Base-by-base conservation (phyloP, 768 basidiomycete species). In the Punctularia strigosozonata region DNA sequence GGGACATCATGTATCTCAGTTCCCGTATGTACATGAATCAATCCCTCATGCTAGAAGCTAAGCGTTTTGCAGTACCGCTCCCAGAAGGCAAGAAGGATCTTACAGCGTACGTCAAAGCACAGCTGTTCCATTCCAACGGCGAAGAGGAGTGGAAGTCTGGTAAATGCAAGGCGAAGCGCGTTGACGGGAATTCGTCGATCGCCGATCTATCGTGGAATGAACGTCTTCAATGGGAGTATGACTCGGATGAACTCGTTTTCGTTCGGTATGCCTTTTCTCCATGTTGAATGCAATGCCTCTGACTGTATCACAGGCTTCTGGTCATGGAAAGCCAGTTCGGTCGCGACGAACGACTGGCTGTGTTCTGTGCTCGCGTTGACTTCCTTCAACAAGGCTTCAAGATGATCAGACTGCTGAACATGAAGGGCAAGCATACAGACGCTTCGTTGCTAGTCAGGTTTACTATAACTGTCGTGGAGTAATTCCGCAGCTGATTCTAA, bases 61-160 rank as follows among this genome's bases (percentile, higher is more conserved):
- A n/a, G n/a, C n/a, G n/a, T n/a, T n/a, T n/a, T n/a, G n/a, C n/a
- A 74, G 72, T 74, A 7, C 69, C 70, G 13, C 59, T 62, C 23
- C 68, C 68, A 1, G 60, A 66, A 15, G 64, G 57, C 15, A 52
- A 58, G 15, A 43, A 47, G 1, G 55, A 61, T 1, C 71, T 66
- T 43, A 55, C 59, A 3, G 53, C 63, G 3, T 73, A 73, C 46
- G 48, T 75, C 10, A 50, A 49, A 4, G 69, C 66, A 1, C 55
- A 76, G 44, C 53, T 77, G 6, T 60, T 71, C 38, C 67, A 67
- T 38, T 39, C 56, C 10, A 38, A 41, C 23, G 51, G 58, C 7
- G 61, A 67, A 25, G 51, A 65, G 21, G 53, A 65, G 26, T 71
- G 72, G 69, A 56, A 53, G 18, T 66, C 69, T 10, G 58, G 61